A percentile compares a stretch with the other conserved stretches of the same genome.
These are phyloP conservation scores for Botrytis sinoallii DNA, from an alignment of 2,329 filamentous ascomycete species.

Conservation along the genomic window DNA sequence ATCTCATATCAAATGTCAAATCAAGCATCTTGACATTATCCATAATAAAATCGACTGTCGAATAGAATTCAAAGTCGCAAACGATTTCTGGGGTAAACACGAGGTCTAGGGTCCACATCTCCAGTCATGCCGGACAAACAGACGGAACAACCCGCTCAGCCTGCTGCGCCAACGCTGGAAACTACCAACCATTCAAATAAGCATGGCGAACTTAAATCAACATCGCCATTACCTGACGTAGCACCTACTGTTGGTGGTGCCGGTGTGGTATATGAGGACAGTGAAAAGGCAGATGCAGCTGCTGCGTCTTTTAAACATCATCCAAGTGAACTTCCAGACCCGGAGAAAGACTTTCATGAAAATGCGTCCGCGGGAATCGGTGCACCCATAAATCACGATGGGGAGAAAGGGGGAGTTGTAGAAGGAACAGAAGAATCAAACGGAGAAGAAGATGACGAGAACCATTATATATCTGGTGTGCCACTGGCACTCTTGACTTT, in stretches of 20 bases:
- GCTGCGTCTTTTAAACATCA: not conserved
- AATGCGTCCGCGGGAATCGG: not conserved
- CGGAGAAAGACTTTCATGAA: slow-evolving; percentile 3
- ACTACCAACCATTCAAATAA: not conserved
- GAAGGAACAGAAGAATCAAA: slow-evolving; percentile 11
- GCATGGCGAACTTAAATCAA: slow-evolving; percentile 9
- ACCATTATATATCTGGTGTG: slow-evolving; percentile 32
- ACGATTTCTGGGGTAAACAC: slow-evolving; percentile 11
- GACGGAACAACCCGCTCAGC: slow-evolving; percentile 18
- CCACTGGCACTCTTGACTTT: slow-evolving; percentile 43
- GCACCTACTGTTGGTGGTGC: not conserved
- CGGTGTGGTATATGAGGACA: not conserved
- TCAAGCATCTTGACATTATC: not conserved
- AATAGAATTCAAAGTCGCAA: slow-evolving; percentile 8
- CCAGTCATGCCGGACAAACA: slow-evolving; percentile 25
- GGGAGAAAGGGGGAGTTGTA: not conserved
- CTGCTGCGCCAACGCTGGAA: slow-evolving; percentile 1
- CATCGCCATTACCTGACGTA: not conserved
- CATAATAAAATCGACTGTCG: not conserved
- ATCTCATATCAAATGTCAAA: not conserved
- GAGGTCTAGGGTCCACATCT: not conserved
- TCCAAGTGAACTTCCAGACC: not conserved
- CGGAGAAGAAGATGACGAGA: slow-evolving; percentile 27
- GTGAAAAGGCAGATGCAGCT: slow-evolving; percentile 1
- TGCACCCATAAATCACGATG: not conserved